Evolutionary conservation across 192 early-diverging fungal genomes (phyloP).

Genomic region (Mortierella antarctica): DNA sequence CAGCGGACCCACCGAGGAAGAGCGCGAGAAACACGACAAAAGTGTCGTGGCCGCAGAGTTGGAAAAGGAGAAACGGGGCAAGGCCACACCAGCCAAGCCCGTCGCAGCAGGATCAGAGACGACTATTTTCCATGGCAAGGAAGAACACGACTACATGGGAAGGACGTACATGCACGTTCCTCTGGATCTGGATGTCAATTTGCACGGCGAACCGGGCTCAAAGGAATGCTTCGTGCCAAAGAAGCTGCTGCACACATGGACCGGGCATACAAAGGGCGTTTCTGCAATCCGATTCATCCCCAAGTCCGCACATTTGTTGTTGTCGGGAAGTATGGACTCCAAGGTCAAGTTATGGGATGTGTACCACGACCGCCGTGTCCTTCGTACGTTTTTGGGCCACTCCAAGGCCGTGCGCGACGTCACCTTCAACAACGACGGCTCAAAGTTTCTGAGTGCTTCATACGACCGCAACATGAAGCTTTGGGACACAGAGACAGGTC

Average conservation of each 20-base stretch:
- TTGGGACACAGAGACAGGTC: conserved; percentile 98
- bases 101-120: conserved; percentile 72
- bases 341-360: conserved; percentile 98
- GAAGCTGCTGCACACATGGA: conserved; percentile 88
- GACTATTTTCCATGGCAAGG: conserved; percentile 88
- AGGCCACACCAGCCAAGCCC: conserved; percentile 43
- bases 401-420: conserved; percentile 94
- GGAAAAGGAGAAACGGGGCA: conserved; percentile 48
- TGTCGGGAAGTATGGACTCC: conserved; percentile 94
- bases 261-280: conserved; percentile 92
- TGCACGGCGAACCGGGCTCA: conserved; percentile 75
- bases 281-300: conserved; percentile 94
- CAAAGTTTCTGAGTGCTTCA: conserved; percentile 84
- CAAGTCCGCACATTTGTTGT: conserved; percentile 86
- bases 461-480: conserved; percentile 95
- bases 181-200: conserved; percentile 84
- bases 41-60: conserved; percentile 54
- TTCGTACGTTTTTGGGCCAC: conserved; percentile 93
- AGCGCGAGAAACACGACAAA: conserved; percentile 62
- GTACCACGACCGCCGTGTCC: conserved; percentile 85
- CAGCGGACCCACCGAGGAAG: conserved; percentile 67
- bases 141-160: conserved; percentile 91
- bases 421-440: conserved; percentile 89
- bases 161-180: conserved; percentile 97
- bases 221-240: conserved; percentile 92